These are phyloP conservation scores for Eremothecium sinecaudum DNA, from an alignment of 1,139 yeast genomes.

Conservation along the genomic window DNA sequence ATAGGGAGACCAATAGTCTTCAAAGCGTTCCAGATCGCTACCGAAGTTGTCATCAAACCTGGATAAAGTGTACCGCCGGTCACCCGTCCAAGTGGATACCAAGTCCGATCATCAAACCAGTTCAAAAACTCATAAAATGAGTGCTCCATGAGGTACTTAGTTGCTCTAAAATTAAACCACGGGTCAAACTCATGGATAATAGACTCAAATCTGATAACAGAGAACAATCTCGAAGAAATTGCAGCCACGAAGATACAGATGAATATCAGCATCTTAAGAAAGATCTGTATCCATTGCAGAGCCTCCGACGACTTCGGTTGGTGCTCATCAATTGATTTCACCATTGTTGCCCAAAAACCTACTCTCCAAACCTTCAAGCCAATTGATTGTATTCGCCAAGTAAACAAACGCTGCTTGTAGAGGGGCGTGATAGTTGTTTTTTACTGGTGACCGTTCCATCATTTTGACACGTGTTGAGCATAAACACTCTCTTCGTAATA, in stretches of 20 bases:
- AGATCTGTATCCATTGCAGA: neutral
- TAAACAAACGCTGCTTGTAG: too few species aligned
- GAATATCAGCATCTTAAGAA: slow-evolving; percentile 49
- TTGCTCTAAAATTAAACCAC: slow-evolving; percentile 96
- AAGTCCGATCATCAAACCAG: slow-evolving; percentile 98
- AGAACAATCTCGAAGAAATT: slow-evolving; percentile 72
- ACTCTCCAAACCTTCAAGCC: too few species aligned
- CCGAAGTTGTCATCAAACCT: slow-evolving; percentile 95
- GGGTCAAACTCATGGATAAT: slow-evolving; percentile 99
- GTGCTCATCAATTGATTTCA: too few species aligned
- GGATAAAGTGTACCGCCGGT: slow-evolving; percentile 99
- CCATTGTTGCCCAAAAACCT: too few species aligned
- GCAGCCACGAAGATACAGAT: slow-evolving; percentile 82
- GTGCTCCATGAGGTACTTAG: slow-evolving; percentile 75
- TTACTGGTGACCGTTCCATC: too few species aligned
- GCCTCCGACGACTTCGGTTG: too few species aligned
- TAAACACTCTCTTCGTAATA: too few species aligned
- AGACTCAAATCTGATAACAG: slow-evolving; percentile 81
- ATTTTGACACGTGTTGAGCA: too few species aligned
- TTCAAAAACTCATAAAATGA: slow-evolving; percentile 86
- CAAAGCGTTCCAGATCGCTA: slow-evolving; percentile 72
- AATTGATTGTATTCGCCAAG: too few species aligned
- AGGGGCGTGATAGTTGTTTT: too few species aligned
- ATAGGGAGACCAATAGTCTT: slow-evolving; percentile 67
- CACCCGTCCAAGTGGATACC: slow-evolving; percentile 98